phyloP scores from a whole-genome alignment of 1,284 basidiomycete species.

The Microbotryomycetes sp. region DNA sequence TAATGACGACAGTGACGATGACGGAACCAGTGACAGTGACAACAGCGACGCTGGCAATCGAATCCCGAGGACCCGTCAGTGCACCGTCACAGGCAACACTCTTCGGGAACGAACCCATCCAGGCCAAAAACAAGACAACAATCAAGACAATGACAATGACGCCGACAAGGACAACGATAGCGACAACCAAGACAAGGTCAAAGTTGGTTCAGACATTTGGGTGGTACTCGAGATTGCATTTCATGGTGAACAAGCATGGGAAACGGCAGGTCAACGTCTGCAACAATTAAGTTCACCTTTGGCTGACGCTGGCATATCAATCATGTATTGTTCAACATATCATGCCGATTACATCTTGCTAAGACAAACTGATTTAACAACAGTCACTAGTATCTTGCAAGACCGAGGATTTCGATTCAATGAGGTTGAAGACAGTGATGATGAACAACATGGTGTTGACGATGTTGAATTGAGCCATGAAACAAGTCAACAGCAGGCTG shows the following conservation, averaged over 20 bases:
- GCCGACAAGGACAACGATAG: background rate
- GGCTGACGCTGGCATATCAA: slow-evolving; percentile 30
- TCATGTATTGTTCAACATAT: slow-evolving; percentile 35
- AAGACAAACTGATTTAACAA: background rate
- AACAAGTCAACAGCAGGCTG: too few relatives aligned
- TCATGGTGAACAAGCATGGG: slow-evolving; percentile 27
- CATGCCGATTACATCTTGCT: slow-evolving; percentile 29
- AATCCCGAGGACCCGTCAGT: background rate
- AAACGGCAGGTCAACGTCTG: slow-evolving; percentile 26
- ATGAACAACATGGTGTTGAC: background rate
- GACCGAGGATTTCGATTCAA: slow-evolving; percentile 14
- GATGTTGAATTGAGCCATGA: too few relatives aligned
- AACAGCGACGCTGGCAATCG: background rate
- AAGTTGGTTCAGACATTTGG: slow-evolving; percentile 28
- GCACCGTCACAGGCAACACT: background rate
- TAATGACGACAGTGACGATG: background rate
- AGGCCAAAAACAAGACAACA: background rate
- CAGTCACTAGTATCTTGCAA: slow-evolving; percentile 7
- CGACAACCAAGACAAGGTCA: slow-evolving; percentile 1
- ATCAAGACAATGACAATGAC: background rate
- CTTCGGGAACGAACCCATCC: background rate
- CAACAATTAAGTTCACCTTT: slow-evolving; percentile 32
- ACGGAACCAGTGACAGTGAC: background rate
- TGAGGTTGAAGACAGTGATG: slow-evolving; percentile 2
- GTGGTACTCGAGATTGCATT: slow-evolving; percentile 32